Base-by-base conservation (phyloP, 108 stramenopile genomes). In the Epipyxis sp. region DNA sequence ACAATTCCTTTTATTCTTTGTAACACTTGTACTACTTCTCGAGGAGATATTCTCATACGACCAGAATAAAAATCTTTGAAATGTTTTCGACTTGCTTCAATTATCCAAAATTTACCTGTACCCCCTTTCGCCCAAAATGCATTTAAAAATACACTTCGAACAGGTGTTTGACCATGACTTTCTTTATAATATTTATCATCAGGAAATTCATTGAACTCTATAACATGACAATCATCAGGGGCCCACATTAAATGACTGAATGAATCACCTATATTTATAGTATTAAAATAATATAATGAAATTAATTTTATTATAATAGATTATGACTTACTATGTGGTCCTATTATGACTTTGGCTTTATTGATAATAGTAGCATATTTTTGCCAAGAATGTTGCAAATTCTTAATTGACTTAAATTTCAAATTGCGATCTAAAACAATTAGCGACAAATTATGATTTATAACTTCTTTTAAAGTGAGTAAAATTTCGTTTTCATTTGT, bases 91-190 rank as follows among this genome's bases (percentile, higher is more conserved):
- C 16, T 25, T 25, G 54, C 54, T 20, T 16, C 20, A 25, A 57
- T 57, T 20, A 57, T 25, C 20, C 25, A 57, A 57, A 20, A 57
- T 25, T 57, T 57, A 25, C 54, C 25, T 20, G 16, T 57, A 57
- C 54, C 54, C 16, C 20, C 16, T 57, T 57, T 57, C 20, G 54
- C 54, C 54, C 54, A 57, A 57, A 57, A 57, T 57, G 20, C 54
- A 57, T 57, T 57, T 25, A 57, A 57, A 57, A 57, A 57, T 25
- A 57, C 54, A 57, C 54, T 16, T 57, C 54, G 54, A 20, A 57
- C 54, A 57, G 54, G 54, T 20, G 25, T 57, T 25, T 57, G 16
- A 25, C 54, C 54, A 25, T 57, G 25, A 57, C 54, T 57, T 25
- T 57, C 20, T 16, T 16, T 57, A 25, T 57, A 57, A 57, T 57